Evolutionary conservation across 2,329 filamentous ascomycete genomes (phyloP).

Genomic region (Arthrobotrys musiformis): DNA sequence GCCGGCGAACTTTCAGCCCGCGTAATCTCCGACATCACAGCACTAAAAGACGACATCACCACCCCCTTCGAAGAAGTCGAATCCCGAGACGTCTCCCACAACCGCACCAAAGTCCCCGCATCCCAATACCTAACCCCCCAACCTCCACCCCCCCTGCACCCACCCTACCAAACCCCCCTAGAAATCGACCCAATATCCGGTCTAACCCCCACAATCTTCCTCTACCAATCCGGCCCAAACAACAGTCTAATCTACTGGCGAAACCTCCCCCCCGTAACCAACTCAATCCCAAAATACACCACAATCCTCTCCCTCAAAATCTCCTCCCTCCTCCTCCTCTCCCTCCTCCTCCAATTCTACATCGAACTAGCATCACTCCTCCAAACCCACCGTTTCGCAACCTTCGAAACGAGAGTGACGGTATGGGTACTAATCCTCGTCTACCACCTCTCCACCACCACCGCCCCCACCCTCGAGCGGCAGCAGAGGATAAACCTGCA

Average conservation of each 20-base stretch:
- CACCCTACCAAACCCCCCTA: constrained; percentile 6
- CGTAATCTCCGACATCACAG: neutral
- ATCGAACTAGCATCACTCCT: neutral
- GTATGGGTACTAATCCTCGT: neutral
- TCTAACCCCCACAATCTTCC: neutral
- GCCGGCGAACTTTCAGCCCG: neutral
- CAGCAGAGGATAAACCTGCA: too few species aligned
- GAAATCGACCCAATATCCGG: neutral
- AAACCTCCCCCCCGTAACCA: neutral
- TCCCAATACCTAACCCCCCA: neutral
- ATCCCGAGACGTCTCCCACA: neutral
- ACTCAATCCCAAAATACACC: neutral
- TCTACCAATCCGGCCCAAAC: neutral
- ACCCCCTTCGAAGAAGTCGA: neutral
- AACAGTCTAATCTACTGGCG: neutral
- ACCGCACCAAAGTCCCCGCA: neutral
- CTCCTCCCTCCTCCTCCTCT: too few species aligned
- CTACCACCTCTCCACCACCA: neutral
- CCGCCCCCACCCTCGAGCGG: too few species aligned
- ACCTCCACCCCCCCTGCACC: neutral
- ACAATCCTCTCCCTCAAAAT: neutral
- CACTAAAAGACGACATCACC: neutral
- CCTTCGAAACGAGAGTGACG: neutral
- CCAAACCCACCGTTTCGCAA: neutral
- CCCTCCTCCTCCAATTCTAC: neutral